Evolutionary conservation across 495 filamentous ascomycete genomes (phyloP), one percentile per base, ranked within the genome.

Genomic region (Penicillium lividum): DNA sequence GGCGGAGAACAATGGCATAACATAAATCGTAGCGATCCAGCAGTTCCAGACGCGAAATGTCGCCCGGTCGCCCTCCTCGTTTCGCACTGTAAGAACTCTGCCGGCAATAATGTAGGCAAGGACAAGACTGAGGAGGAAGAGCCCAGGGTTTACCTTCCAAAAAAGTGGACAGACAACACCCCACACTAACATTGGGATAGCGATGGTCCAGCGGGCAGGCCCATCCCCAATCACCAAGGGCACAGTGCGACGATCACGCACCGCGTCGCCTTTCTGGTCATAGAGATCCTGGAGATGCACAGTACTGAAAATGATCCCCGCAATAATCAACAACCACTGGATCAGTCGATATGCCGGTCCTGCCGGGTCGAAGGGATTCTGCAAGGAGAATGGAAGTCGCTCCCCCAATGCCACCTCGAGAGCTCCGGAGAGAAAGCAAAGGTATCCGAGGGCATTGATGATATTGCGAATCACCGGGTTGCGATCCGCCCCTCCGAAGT

Each of bases 271-370:
- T 8, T 54, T 68, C 54, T 77, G 71, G 52, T 83, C 80, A 10
- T 73, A 70, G 8, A 84, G 62, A 58, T 84, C 82, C 58, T 84
- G 81, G 0, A 79, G 60, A 4, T 83, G 78, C 53, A 83, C 67
- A 16, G 81, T 85, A 0, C 76, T 76, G 22, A 77, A 62, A 25
- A 84, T 73, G 11, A 80, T 70, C 3, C 62, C 66, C n/a, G 72
- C 64, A 28, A 82, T 66, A 3, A 83, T 72, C 0, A 46, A 57
- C 1, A 78, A 60, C 83, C 83, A 86, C 8, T 29, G 16, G 9
- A 22, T 13, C 16, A 53, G 8, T 9, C 4, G 16, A 8, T 5
- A 40, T 3, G 22, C 10, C 27, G 36, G 34, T 0, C 36, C 31
- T n/a, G 42, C 5, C 13, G 27, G 10, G 44, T 5, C 40, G 4